Base-by-base conservation (phyloP, 2,329 filamentous ascomycete genomes). In the Zasmidium angulare region DNA sequence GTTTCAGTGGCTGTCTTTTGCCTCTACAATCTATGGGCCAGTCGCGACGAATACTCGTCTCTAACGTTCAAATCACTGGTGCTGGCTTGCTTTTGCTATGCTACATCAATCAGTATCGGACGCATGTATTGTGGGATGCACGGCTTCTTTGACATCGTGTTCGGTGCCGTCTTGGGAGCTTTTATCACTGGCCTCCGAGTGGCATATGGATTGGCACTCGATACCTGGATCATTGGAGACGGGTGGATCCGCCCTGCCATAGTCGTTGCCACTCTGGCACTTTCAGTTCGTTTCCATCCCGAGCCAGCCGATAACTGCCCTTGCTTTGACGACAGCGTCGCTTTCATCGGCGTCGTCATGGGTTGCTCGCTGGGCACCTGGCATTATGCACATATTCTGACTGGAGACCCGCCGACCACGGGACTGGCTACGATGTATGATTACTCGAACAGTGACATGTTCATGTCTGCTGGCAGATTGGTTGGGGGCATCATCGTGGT, bases 41-140 rank as follows among this genome's bases (percentile, higher is more conserved):
- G 86, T 0, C 84, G 86, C n/a, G 86, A 87, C 56, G 79, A 83
- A 19, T 79, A 90, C 55, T 66, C 64, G 7, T 60, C 58, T 77
- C 83, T 29, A 78, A 85, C 2, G 78, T 83, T 71, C 63, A 62
- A 46, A 24, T 19, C 69, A 12, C 58, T 68, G 11, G 60, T 63
- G 3, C 63, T 87, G 2, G 75, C 90, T 4, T 87, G 89, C 46
- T 96, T 95, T 74, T 88, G 91, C 67, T 99, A 98, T 72, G 91
- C 90, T 31, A 78, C 86, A 12, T 97, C 93, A 23, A 98, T 99
- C 71, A 84, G 97, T 46, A 79, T 98, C 63, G 95, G 95, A 4
- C 87, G 95, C 20, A 81, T 99, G 36, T 98, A 99, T 78, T 99
- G 95, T 72, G 95, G 95, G 62, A 99, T 99, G 95, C 95, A 99